Conservation (phyloP, 2,329 filamentous ascomycete species). For the Hysterium pulicare region DNA sequence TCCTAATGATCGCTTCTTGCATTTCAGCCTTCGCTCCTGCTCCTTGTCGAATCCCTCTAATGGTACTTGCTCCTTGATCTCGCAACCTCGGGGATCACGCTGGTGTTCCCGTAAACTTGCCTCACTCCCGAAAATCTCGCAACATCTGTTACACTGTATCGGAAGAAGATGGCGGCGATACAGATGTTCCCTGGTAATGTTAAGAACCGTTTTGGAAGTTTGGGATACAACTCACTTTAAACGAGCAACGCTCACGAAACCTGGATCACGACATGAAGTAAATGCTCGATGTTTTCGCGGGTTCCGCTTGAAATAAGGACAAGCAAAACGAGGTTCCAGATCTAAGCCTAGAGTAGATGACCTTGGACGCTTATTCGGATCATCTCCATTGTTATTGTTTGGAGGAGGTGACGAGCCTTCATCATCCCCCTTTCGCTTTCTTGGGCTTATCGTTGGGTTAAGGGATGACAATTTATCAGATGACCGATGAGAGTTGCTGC, state of each 20-base stretch:
- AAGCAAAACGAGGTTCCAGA: constrained; percentile 1
- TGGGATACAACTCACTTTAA: constrained; percentile 4
- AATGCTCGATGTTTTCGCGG: constrained; percentile 1
- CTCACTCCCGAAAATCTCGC: not conserved
- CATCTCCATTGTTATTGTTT: not conserved
- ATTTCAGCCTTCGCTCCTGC: constrained; percentile 3
- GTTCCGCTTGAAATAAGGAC: constrained; percentile 8
- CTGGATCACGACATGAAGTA: constrained; percentile 3
- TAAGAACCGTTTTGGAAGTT: not conserved
- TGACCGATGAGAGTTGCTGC: not conserved
- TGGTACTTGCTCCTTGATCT: not conserved
- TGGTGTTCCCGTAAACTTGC: constrained; percentile 1
- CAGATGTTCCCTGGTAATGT: constrained; percentile 4
- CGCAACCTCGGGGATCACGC: not conserved
- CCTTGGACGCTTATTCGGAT: no score
- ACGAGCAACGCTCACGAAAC: constrained; percentile 2
- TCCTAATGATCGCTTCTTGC: not conserved
- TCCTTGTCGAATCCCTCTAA: constrained; percentile 4
- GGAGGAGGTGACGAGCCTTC: no score
- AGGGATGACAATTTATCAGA: no score
- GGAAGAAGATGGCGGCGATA: constrained; percentile 4
- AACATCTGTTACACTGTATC: constrained; percentile 5
- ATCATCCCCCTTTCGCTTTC: no score
- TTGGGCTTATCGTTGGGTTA: no score
- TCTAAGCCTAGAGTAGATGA: no score